Evolutionary conservation across 345 rosid species (phyloP).

Genomic region (Pugionium cornutum): DNA sequence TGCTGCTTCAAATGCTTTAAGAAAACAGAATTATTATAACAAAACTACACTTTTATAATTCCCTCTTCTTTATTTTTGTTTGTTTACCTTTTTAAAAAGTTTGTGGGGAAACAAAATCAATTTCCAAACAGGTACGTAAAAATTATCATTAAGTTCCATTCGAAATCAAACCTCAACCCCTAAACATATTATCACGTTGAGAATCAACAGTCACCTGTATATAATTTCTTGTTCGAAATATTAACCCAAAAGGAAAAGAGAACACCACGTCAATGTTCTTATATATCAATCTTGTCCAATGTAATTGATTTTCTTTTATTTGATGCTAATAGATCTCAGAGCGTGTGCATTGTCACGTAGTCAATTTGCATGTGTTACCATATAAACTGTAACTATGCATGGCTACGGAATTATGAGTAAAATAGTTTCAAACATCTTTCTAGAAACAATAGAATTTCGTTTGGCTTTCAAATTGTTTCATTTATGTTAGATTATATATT

Average conservation of each 20-base stretch:
- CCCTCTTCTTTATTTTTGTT: constrained; percentile 38
- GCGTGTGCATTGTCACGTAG: constrained; percentile 16
- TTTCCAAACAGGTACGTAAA: constrained; percentile 64
- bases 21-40: constrained; percentile 65
- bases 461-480: neutral
- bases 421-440: constrained; percentile 6
- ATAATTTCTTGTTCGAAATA: no score
- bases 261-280: no score
- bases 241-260: no score
- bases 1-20: constrained; percentile 60
- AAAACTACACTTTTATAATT: constrained; percentile 49
- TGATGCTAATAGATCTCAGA: constrained; percentile 10
- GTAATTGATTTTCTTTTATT: neutral
- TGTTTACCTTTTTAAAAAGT: constrained; percentile 25
- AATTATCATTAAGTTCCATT: constrained; percentile 49
- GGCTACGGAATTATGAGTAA: neutral
- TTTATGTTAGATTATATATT: neutral
- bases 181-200: constrained; percentile 35
- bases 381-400: constrained; percentile 7
- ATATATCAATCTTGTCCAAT: constrained; percentile 9
- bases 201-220: neutral
- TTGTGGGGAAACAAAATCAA: constrained; percentile 93
- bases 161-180: constrained; percentile 56
- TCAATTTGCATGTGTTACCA: constrained; percentile 11
- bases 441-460: neutral